Percentiles rank a stretch among this genome's conserved stretches.
phyloP scores from a whole-genome alignment of 352 stramenopile species.

The Phytophthora macrochlamydospora region DNA sequence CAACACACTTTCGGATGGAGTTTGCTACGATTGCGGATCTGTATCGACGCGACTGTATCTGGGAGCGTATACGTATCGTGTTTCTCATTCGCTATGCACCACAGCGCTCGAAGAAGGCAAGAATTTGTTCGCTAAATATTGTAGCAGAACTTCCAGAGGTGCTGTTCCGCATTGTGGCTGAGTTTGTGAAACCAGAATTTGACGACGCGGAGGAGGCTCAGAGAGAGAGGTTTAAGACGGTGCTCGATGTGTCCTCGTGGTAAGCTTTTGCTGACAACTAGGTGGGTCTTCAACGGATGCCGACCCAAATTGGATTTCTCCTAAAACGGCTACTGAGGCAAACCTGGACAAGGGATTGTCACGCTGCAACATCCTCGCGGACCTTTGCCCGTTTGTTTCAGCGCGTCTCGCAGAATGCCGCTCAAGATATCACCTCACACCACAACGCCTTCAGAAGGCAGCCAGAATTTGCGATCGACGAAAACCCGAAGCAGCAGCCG shows the following conservation, averaged over 20 bases:
- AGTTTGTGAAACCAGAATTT: constrained; percentile 27
- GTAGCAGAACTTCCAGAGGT: constrained; percentile 4
- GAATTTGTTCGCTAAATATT: constrained; percentile 9
- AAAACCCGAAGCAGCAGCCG: not conserved
- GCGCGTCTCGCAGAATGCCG: not conserved
- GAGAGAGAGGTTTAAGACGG: constrained; percentile 29
- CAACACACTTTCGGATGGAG: not conserved
- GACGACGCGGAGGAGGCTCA: constrained; percentile 27
- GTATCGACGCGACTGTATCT: constrained; percentile 26
- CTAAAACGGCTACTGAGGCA: not conserved
- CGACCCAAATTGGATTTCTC: not conserved
- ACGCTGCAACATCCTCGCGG: not conserved
- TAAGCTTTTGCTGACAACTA: not conserved
- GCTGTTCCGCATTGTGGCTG: constrained; percentile 21
- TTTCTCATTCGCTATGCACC: constrained; percentile 28
- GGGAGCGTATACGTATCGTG: constrained; percentile 15
- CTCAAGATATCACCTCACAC: not conserved
- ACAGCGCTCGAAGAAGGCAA: not conserved
- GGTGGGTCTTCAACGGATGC: not conserved
- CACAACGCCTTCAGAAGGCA: not conserved
- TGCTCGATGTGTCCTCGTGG: constrained; percentile 23
- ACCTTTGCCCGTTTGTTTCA: not conserved
- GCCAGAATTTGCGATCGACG: not conserved
- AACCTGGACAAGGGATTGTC: not conserved
- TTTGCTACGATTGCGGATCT: constrained; percentile 20